phyloP scores from a whole-genome alignment of 306 rosid genomes.

The Boehmeria nivea region DNA sequence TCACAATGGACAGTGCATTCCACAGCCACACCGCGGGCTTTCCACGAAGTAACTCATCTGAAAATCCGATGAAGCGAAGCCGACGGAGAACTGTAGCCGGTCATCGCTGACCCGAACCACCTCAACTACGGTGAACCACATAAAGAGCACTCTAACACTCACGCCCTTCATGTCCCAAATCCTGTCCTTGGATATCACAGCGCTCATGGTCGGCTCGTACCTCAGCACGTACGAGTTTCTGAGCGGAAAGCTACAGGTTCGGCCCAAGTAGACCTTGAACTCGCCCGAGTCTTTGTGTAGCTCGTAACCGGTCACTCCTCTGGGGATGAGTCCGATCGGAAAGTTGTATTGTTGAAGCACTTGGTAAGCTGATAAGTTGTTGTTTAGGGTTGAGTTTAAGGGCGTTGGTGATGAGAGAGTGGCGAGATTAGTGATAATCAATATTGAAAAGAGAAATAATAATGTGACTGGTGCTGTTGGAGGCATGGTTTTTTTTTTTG shows the following conservation, averaged over 20 bases:
- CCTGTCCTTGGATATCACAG: constrained; percentile 38
- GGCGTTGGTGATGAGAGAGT: too few relatives aligned
- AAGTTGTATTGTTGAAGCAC: constrained; percentile 42
- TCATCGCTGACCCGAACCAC: constrained; percentile 26
- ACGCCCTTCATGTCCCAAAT: constrained; percentile 43
- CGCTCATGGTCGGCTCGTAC: constrained; percentile 37
- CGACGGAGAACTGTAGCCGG: constrained; percentile 43
- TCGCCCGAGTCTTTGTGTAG: constrained; percentile 36
- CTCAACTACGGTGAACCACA: constrained; percentile 56
- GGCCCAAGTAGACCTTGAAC: constrained; percentile 31
- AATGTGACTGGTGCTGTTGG: too few relatives aligned
- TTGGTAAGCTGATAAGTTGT: constrained; percentile 41
- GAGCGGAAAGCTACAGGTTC: constrained; percentile 31
- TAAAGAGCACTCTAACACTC: constrained; percentile 37
- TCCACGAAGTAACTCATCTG: constrained; percentile 32
- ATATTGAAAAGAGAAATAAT: too few relatives aligned
- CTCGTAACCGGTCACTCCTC: constrained; percentile 43
- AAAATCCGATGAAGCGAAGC: constrained; percentile 41
- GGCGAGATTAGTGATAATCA: too few relatives aligned
- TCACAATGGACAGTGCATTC: constrained; percentile 17
- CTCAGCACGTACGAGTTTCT: constrained; percentile 30
- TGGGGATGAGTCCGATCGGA: constrained; percentile 62
- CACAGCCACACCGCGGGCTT: constrained; percentile 64
- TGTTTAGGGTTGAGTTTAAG: too few relatives aligned
- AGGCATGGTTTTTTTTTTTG: too few relatives aligned